Evolutionary conservation across 768 basidiomycete genomes (phyloP).

Genomic region (Trametes cinnabarina): DNA sequence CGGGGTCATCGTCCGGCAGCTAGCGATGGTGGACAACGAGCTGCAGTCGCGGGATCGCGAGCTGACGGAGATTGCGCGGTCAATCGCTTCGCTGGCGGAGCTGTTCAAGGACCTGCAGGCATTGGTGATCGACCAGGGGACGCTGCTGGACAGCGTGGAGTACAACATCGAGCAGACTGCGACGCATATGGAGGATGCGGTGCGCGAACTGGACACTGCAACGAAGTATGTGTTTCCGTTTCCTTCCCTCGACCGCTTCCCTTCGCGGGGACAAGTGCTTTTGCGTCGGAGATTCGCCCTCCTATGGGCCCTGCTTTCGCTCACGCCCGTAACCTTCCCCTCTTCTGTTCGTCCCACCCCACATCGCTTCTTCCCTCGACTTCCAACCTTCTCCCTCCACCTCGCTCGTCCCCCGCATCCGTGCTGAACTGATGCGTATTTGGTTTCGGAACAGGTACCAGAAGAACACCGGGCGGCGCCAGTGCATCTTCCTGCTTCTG

Average conservation of each 20-base stretch:
- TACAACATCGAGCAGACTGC: constrained; percentile 96
- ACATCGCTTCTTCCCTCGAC: not conserved
- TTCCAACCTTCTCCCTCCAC: not conserved
- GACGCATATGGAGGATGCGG: constrained; percentile 77
- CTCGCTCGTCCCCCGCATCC: not conserved
- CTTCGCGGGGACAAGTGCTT: not conserved
- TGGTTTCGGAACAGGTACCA: constrained; percentile 71
- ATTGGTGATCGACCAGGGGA: constrained; percentile 97
- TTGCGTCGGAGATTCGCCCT: not conserved
- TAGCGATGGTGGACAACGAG: constrained; percentile 38
- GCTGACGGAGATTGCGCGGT: constrained; percentile 86
- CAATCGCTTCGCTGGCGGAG: constrained; percentile 87
- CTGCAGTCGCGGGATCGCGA: constrained; percentile 60
- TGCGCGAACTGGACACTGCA: constrained; percentile 78
- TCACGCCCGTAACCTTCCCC: not conserved
- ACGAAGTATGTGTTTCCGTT: constrained; percentile 57
- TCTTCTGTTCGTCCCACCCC: not conserved
- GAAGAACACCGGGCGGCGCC: constrained; percentile 87
- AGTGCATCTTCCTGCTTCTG: constrained; percentile 89
- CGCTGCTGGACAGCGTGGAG: constrained; percentile 92
- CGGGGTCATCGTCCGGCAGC: constrained; percentile 31
- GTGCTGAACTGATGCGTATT: not conserved
- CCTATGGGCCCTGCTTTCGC: not conserved
- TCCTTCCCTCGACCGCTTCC: not conserved
- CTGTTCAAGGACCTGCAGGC: constrained; percentile 93